Evolutionary conservation across 225 moss, liverwort and hornwort species (phyloP), one percentile per base, ranked within the genome.

Genomic region (Physcomitrium patens): DNA sequence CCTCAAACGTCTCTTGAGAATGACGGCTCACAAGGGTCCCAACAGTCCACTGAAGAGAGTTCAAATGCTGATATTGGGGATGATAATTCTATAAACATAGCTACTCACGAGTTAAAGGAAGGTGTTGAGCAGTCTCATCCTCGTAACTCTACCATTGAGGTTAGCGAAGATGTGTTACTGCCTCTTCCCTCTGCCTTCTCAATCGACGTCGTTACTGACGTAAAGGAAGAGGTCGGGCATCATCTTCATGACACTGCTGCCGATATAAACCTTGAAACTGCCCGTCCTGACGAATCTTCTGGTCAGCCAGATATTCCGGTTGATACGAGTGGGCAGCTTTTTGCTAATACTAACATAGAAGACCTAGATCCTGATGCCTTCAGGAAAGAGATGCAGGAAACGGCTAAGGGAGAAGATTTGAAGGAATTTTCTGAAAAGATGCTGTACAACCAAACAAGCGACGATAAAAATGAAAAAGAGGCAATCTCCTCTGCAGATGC

Each of bases 371-470:
- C 85, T 88, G 85, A 88, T 75, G 52, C 69, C 44, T 88, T 88
- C 57, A 83, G 85, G 76, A 83, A 85, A 82, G 73, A 88, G 78
- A 73, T 87, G 84, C 87, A 88, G 85, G 88, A 80, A 68, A 76
- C 77, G 63, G 88, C 77, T 26, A 85, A 78, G 72, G 78, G 76
- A 74, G 85, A 80, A 41, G 85, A 80, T 16, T 73, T 88, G 73
- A 88, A 80, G 85, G 82, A 88, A 63, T 70, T 85, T 44, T 80
- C 85, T 76, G 88, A 85, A 78, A 85, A 83, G 70, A 80, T 88
- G 51, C 82, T 88, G 23, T 88, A 85, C 60, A 88, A 88, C 77
- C 76, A 88, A 79, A 73, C 75, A 70, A 67, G 56, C 69, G 80
- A 22, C 75, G 82, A 82, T 44, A 75, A 77, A 75, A 76, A 60